Conservation (phyloP, 2,329 filamentous ascomycete species). For the Arachnomyces sp. region DNA sequence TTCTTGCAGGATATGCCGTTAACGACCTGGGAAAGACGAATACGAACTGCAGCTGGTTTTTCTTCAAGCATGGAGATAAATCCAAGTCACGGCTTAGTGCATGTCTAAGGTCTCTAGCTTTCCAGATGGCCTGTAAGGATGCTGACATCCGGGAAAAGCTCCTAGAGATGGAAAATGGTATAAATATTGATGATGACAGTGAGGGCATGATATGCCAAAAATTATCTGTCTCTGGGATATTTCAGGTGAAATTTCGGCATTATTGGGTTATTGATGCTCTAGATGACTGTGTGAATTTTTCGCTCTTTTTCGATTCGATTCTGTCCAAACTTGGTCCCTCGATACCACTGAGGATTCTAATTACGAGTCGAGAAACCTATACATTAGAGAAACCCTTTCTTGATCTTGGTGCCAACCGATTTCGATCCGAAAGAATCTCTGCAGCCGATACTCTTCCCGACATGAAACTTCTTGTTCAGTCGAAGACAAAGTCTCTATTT, state of each 20-base stretch:
- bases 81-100: slow-evolving; percentile 17
- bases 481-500: slow-evolving; percentile 13
- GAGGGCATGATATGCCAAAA: slow-evolving; percentile 12
- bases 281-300: slow-evolving; percentile 13
- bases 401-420: slow-evolving; percentile 4
- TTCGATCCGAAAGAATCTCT: slow-evolving; percentile 12
- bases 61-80: slow-evolving; percentile 27
- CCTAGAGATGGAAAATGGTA: slow-evolving; percentile 1
- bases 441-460: slow-evolving; percentile 16
- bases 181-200: slow-evolving; percentile 2
- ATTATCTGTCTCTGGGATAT: slow-evolving; percentile 9
- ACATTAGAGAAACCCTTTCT: slow-evolving; percentile 9
- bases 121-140: slow-evolving; percentile 25
- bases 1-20: slow-evolving; percentile 22
- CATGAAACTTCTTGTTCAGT: slow-evolving; percentile 13
- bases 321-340: slow-evolving; percentile 11
- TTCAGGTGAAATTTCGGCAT: slow-evolving; percentile 6
- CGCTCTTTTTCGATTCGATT: slow-evolving; percentile 1
- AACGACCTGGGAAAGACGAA: slow-evolving; percentile 14
- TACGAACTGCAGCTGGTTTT: slow-evolving; percentile 23
- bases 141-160: slow-evolving; percentile 4
- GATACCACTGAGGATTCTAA: slow-evolving; percentile 13
- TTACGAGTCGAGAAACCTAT: slow-evolving; percentile 13
- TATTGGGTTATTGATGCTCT: slow-evolving; percentile 20
- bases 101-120: slow-evolving; percentile 25